Evolutionary conservation across 371 early-diverging fungal species (phyloP).

Genomic region (Dichotomocladium elegans): DNA sequence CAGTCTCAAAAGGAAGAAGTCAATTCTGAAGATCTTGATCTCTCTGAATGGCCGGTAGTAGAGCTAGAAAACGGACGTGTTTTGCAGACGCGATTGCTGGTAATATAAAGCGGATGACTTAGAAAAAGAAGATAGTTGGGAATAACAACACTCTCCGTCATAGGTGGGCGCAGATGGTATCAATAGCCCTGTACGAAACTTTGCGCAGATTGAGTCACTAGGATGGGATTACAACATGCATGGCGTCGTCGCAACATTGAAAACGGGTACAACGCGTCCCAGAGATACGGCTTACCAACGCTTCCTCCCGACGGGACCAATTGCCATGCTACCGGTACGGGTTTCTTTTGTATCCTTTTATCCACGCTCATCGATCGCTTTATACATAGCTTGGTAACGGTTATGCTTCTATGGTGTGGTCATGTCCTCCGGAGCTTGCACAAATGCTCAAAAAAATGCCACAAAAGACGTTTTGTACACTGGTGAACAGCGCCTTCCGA

Average conservation of each 20-base stretch:
- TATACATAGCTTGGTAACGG: slow-evolving; percentile 44
- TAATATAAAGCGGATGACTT: slow-evolving; percentile 18
- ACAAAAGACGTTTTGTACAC: slow-evolving; percentile 53
- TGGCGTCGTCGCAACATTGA: slow-evolving; percentile 90
- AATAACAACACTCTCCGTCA: too few species aligned
- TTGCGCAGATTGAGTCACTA: slow-evolving; percentile 76
- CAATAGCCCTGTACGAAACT: slow-evolving; percentile 81
- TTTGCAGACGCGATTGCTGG: slow-evolving; percentile 57
- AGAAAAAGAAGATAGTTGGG: too few species aligned
- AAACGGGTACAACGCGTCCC: slow-evolving; percentile 32
- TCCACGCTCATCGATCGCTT: not conserved
- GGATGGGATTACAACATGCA: slow-evolving; percentile 89
- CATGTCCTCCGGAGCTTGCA: slow-evolving; percentile 65
- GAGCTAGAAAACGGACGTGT: slow-evolving; percentile 51
- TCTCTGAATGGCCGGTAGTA: slow-evolving; percentile 63
- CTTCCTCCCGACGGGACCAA: slow-evolving; percentile 92
- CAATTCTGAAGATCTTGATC: slow-evolving; percentile 18
- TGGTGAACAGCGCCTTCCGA: slow-evolving; percentile 84
- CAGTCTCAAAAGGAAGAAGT: slow-evolving; percentile 5
- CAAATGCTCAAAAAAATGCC: slow-evolving; percentile 60
- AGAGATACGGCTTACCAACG: slow-evolving; percentile 87
- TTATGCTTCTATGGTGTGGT: slow-evolving; percentile 91
- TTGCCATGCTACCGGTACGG: slow-evolving; percentile 87
- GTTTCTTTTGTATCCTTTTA: not conserved
- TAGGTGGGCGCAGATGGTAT: slow-evolving; percentile 91